Evolutionary conservation across 192 early-diverging fungal species (phyloP), one percentile per base, ranked within the genome.

Genomic region (Hyaloraphidium curvatum): DNA sequence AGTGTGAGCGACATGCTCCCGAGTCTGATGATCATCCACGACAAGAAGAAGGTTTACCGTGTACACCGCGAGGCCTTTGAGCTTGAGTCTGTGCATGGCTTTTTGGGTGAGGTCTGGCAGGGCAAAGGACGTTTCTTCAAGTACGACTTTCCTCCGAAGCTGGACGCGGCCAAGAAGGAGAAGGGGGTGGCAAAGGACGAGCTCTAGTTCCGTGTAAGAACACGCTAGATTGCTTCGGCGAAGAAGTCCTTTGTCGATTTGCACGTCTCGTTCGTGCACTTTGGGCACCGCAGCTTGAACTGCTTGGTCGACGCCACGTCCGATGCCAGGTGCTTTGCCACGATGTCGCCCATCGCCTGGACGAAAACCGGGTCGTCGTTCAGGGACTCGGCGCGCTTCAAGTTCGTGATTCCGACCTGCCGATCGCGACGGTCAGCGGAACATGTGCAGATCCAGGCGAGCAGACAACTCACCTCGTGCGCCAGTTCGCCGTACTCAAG

Each of bases 341-440:
- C 83, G 23, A 94, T 73, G 55, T 85, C 79, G 11, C 86, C 87
- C 72, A 97, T 70, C 1, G 86, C 87, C 31, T 85, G 72, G 25
- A 91, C 86, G 68, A 97, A 97, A 0, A 84, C 61, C 2, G 90
- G 84, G 55, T 87, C 76, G 59, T 81, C 94, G 52, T 97, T 97
- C 39, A 97, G 66, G 11, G 91, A 89, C 62, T 89, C 89, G 26
- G 79, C 83, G 14, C 94, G 80, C 56, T 83, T 84, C 55, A 81
- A 81, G 28, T 87, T 84, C 2, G 69, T 80, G 11, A 97, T 71
- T 4, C 89, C 89, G 3, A 74, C 74, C 82, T 84, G 56, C n/a
- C n/a, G n/a, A n/a, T n/a, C n/a, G n/a, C n/a, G n/a, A n/a, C n/a
- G n/a, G n/a, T n/a, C n/a, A n/a, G n/a, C n/a, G n/a, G n/a, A n/a